Evolutionary conservation across 2,329 filamentous ascomycete genomes (phyloP).

Genomic region (Ramularia endophylla): DNA sequence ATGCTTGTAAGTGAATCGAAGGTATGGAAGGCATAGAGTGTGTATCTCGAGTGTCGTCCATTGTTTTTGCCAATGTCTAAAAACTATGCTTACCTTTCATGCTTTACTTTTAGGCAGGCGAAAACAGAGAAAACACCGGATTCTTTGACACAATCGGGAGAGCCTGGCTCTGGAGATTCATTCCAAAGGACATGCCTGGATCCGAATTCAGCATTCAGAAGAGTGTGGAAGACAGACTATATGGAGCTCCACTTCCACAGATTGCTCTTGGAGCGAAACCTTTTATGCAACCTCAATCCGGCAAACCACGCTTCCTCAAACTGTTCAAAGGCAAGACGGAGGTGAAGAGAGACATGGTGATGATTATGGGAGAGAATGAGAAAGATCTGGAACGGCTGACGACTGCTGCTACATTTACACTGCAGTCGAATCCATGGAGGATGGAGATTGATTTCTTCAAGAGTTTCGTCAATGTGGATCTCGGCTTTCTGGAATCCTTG

Average conservation of each 20-base stretch:
- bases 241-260: constrained; percentile 27
- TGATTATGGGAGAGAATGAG: constrained; percentile 43
- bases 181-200: constrained; percentile 43
- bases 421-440: constrained; percentile 46
- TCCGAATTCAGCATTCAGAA: constrained; percentile 42
- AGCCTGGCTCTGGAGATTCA: constrained; percentile 42
- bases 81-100: too few species aligned
- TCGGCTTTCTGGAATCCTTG: constrained; percentile 40
- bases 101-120: too few species aligned
- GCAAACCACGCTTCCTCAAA: too few species aligned
- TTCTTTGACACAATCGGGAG: constrained; percentile 42
- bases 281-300: too few species aligned
- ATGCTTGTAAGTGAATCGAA: too few species aligned
- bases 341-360: constrained; percentile 37
- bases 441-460: constrained; percentile 48
- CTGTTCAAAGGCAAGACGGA: too few species aligned
- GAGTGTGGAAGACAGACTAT: constrained; percentile 28
- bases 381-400: constrained; percentile 37
- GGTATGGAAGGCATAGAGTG: too few species aligned
- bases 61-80: too few species aligned
- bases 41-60: too few species aligned
- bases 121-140: constrained; percentile 10
- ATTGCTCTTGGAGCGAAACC: constrained; percentile 27
- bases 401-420: constrained; percentile 38
- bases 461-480: constrained; percentile 46